Conservation (phyloP, 225 moss, liverwort and hornwort species). For the Physcomitrium patens region DNA sequence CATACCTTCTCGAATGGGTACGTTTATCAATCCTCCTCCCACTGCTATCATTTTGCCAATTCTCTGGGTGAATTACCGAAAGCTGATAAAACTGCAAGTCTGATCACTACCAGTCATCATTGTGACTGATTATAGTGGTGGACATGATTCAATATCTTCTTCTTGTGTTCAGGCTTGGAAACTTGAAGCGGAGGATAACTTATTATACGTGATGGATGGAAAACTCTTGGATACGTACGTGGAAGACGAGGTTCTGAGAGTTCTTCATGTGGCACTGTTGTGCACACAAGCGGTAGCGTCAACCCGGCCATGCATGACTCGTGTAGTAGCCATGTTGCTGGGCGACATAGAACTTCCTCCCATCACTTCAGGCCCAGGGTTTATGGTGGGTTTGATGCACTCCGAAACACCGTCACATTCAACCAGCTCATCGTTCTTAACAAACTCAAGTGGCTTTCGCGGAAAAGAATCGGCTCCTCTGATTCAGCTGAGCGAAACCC, state of each 20-base stretch:
- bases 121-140: too few relatives aligned
- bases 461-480: constrained; percentile 9
- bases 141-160: too few relatives aligned
- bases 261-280: constrained; percentile 27
- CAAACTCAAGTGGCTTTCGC: not conserved
- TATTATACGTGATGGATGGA: constrained; percentile 31
- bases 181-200: constrained; percentile 20
- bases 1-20: constrained; percentile 66
- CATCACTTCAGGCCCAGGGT: constrained; percentile 29
- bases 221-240: constrained; percentile 13
- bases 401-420: constrained; percentile 13
- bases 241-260: constrained; percentile 27
- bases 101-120: too few relatives aligned
- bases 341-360: constrained; percentile 35
- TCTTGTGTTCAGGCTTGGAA: constrained; percentile 35
- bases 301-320: constrained; percentile 35
- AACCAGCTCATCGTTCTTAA: not conserved
- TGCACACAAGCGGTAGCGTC: constrained; percentile 37
- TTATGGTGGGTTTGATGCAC: constrained; percentile 28
- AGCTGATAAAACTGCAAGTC: too few relatives aligned
- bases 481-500: constrained; percentile 23
- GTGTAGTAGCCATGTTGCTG: constrained; percentile 36
- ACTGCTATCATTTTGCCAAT: not conserved
- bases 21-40: not conserved
- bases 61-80: too few relatives aligned